Percentiles rank a stretch among this genome's conserved stretches.
Evolutionary conservation across 441 rosid species (phyloP).

Genomic region (Omphalea diandra): DNA sequence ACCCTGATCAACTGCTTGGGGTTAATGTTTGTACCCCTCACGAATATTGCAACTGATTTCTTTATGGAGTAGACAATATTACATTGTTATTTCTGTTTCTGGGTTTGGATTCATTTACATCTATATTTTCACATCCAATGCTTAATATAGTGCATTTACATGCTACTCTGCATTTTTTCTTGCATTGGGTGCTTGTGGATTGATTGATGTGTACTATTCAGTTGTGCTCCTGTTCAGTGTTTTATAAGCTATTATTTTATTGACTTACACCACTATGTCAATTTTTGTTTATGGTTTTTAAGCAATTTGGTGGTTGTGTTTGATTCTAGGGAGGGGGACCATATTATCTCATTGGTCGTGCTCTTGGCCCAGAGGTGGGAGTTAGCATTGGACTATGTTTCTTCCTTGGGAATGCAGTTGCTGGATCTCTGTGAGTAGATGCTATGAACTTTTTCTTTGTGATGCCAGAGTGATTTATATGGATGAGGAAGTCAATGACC

Average conservation of each 20-base stretch:
- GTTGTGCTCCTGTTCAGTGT: background rate
- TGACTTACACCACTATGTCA: background rate
- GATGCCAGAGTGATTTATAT: conserved; percentile 16
- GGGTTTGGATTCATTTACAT: background rate
- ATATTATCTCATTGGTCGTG: conserved; percentile 99
- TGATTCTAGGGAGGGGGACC: conserved; percentile 94
- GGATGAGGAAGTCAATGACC: conserved; percentile 21
- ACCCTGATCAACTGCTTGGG: background rate
- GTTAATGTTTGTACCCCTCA: background rate
- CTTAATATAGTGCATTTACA: background rate
- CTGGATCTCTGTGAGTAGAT: conserved; percentile 96
- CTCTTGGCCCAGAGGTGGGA: conserved; percentile 99
- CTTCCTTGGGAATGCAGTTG: conserved; percentile 99
- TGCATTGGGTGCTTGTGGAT: background rate
- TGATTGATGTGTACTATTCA: background rate
- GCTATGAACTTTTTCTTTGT: conserved; percentile 20
- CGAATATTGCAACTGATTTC: background rate
- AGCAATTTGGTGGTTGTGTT: conserved; percentile 20
- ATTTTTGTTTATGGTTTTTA: conserved; percentile 2
- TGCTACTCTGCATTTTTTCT: background rate
- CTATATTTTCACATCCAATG: background rate
- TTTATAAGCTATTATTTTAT: background rate
- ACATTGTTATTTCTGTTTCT: too few species aligned
- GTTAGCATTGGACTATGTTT: conserved; percentile 99
- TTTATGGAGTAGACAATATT: background rate